Evolutionary conservation across 2,329 filamentous ascomycete species (phyloP), one percentile per base, ranked within the genome.

Genomic region (Ophiocordyceps camponoti-floridani): DNA sequence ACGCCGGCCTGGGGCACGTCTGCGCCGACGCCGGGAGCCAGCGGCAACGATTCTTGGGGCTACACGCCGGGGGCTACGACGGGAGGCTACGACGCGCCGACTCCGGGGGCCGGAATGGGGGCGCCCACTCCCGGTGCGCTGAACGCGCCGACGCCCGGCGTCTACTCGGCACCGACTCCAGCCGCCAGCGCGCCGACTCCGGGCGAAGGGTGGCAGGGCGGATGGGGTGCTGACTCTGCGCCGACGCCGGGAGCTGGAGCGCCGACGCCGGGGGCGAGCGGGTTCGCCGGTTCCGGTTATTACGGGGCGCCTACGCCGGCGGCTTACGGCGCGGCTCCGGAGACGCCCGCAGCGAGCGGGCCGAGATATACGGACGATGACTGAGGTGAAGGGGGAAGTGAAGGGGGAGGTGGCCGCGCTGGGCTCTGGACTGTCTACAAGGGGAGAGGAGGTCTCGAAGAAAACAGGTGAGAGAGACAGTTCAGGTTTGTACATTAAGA

Each of bases 121-220:
- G 76, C 76, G 8, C 75, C 77, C 4, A 80, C 75, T 6, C 76
- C 76, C 0, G 75, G 70, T 42, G 73, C 72, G 1, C 59, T 79
- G 54, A 76, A 74, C 52, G 83, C 83, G 4, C 82, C 82, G 0
- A 87, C 83, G 0, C 83, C 81, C 0, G 81, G 79, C 3, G 79
- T 75, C 7, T 75, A 73, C 54, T 70, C 73, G n/a, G 77, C 77
- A 4, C 75, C 77, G 2, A 80, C 77, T 0, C 77, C 77, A 0
- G 75, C 69, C 14, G 71, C 69, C 11, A 74, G 70, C 51, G 82
- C 82, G 1, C 82, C 82, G 0, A 86, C 82, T 0, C 82, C 80
- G 2, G 80, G 77, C 7, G 76, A 69, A 5, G 73, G 70, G 9
- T 76, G 76, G 72, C 68, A 73, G 48, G 66, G 70, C 23, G 70